Conservation (phyloP, 2,329 filamentous ascomycete species). For the Fusarium sp. region DNA sequence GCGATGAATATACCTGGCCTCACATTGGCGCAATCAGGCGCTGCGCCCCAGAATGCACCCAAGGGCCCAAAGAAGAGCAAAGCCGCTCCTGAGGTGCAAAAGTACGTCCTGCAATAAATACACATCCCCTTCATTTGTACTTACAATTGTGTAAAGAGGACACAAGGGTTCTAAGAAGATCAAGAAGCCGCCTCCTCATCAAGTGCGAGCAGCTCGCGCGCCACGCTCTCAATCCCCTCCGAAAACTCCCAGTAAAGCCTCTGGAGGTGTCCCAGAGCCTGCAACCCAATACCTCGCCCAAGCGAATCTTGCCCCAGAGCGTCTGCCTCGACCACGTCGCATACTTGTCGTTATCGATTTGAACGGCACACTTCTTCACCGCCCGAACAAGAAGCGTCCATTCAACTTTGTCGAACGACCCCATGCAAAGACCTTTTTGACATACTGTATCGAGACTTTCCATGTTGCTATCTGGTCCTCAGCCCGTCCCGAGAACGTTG, state of each 20-base stretch:
- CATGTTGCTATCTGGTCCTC: slow-evolving; percentile 92
- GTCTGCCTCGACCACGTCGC: slow-evolving; percentile 62
- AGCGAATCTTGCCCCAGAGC: slow-evolving; percentile 57
- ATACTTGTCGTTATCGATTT: slow-evolving; percentile 90
- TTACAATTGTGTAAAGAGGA: slow-evolving; percentile 7
- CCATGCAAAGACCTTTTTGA: slow-evolving; percentile 74
- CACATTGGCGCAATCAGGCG: slow-evolving; percentile 17
- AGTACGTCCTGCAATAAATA: neutral
- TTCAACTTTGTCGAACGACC: slow-evolving; percentile 74
- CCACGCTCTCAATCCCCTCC: slow-evolving; percentile 15
- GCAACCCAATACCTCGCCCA: slow-evolving; percentile 69
- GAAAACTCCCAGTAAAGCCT: slow-evolving; percentile 51
- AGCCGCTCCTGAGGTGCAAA: neutral
- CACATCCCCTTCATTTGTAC: neutral
- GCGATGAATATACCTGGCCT: slow-evolving; percentile 34
- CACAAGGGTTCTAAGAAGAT: slow-evolving; percentile 10
- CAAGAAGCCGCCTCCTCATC: neutral
- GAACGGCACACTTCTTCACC: slow-evolving; percentile 88
- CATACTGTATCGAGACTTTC: slow-evolving; percentile 79
- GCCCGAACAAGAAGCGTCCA: slow-evolving; percentile 63
- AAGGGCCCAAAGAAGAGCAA: neutral
- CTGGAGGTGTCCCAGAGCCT: slow-evolving; percentile 71
- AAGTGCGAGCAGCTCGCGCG: neutral
- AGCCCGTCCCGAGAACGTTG: slow-evolving; percentile 78
- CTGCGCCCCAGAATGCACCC: slow-evolving; percentile 2